A percentile compares a stretch with the other conserved stretches of the same genome.
Evolutionary conservation across 805 yeast genomes (phyloP).

Genomic region (Saccharomycopsis sp.): DNA sequence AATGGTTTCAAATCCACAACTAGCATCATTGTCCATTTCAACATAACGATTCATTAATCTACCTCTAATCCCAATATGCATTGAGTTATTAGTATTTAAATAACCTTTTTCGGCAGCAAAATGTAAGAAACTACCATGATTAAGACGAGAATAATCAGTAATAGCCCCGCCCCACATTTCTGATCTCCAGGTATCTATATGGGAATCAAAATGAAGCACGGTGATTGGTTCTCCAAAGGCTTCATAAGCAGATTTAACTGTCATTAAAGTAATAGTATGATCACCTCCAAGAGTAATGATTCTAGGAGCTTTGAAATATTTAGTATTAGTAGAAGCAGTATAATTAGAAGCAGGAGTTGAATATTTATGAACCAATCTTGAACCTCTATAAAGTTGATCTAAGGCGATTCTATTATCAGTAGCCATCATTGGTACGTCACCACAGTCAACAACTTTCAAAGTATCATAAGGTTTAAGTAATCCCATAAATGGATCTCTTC

Average conservation of each 20-base stretch:
- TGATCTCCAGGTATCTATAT: conserved; percentile 61
- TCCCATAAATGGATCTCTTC: conserved; percentile 12
- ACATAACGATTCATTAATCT: conserved; percentile 40
- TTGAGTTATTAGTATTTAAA: conserved; percentile 32
- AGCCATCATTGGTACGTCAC: conserved; percentile 51
- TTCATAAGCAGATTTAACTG: conserved; percentile 41
- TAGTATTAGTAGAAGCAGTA: conserved; percentile 18
- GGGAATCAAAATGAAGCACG: conserved; percentile 57
- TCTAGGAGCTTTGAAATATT: conserved; percentile 18
- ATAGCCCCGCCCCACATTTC: conserved; percentile 33
- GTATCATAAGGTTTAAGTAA: conserved; percentile 35
- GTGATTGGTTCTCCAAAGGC: conserved; percentile 28
- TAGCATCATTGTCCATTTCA: conserved; percentile 37
- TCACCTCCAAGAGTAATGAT: conserved; percentile 52
- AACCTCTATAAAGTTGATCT: conserved; percentile 45
- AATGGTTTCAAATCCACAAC: conserved; percentile 36
- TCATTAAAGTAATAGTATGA: conserved; percentile 45
- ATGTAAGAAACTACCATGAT: conserved; percentile 60
- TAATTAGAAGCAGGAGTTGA: conserved; percentile 14
- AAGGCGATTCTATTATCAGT: conserved; percentile 47
- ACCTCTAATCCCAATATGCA: conserved; percentile 55
- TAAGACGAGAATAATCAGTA: conserved; percentile 39
- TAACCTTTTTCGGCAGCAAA: conserved; percentile 58
- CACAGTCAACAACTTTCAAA: conserved; percentile 41
- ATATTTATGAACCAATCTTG: conserved; percentile 37